phyloP scores from a whole-genome alignment of 345 rosid genomes.

The Hypericum androsaemum region DNA sequence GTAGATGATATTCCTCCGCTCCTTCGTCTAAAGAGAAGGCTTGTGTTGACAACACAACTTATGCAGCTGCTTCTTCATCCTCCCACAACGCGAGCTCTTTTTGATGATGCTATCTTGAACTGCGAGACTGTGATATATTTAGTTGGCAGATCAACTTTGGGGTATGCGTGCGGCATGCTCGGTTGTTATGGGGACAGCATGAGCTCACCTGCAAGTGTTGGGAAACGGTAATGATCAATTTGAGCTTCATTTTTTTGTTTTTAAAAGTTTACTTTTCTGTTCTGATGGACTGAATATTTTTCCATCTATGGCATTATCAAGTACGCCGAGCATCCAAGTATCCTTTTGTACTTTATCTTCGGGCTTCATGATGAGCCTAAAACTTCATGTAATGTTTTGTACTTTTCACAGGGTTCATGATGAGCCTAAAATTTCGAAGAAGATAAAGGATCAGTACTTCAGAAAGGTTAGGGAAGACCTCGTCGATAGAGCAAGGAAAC shows the following conservation, averaged over 20 bases:
- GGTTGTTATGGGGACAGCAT: slow-evolving; percentile 12
- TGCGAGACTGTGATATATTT: slow-evolving; percentile 43
- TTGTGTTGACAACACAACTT: slow-evolving; percentile 62
- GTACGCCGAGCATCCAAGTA: too few species aligned
- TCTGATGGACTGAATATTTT: too few species aligned
- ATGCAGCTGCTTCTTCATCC: slow-evolving; percentile 60
- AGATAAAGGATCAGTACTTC: slow-evolving; percentile 38
- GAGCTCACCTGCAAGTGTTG: too few species aligned
- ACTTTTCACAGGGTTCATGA: slow-evolving; percentile 32
- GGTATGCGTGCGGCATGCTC: slow-evolving; percentile 56
- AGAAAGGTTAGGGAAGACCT: slow-evolving; percentile 57
- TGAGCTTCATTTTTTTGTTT: too few species aligned
- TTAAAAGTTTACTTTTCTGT: too few species aligned
- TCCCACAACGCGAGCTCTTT: slow-evolving; percentile 45
- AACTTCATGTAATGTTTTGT: slow-evolving; percentile 5
- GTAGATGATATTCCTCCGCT: slow-evolving; percentile 37
- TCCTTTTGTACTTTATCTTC: neutral
- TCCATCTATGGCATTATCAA: too few species aligned
- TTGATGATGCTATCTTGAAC: slow-evolving; percentile 36
- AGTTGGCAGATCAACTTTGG: slow-evolving; percentile 47
- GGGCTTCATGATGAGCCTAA: slow-evolving; percentile 38
- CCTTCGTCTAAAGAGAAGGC: slow-evolving; percentile 65
- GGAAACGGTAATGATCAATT: too few species aligned
- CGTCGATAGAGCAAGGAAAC: slow-evolving; percentile 36
- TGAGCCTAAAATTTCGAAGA: slow-evolving; percentile 29